Conservation (phyloP, 176 grass and related monocot species). For the Oryza brachyantha region DNA sequence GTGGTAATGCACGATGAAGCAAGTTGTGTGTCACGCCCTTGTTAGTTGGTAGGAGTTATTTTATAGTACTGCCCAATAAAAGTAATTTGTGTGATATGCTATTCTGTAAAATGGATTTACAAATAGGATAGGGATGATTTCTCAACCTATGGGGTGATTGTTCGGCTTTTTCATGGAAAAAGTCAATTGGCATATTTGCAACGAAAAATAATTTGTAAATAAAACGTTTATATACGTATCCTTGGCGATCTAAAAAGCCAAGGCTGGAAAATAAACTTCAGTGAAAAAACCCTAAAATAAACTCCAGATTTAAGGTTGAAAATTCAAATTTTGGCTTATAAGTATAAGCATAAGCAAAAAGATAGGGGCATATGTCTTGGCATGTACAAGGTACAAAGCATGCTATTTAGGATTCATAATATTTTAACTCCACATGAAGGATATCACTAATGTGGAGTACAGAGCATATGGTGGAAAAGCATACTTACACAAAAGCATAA, state of each 20-base stretch:
- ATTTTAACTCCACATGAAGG: not conserved
- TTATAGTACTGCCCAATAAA: not conserved
- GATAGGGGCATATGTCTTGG: no score
- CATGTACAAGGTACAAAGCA: not conserved
- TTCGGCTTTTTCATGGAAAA: no score
- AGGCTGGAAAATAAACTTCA: no score
- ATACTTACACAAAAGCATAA: not conserved
- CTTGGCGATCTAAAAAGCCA: no score
- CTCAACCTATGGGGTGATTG: no score
- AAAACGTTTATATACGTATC: no score
- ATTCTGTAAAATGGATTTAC: not conserved
- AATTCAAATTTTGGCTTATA: no score
- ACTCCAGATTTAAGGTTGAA: no score
- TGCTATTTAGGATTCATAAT: not conserved
- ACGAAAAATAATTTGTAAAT: no score
- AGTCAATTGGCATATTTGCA: no score
- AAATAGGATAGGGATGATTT: not conserved
- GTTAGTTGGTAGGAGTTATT: not conserved
- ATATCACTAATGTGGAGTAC: not conserved
- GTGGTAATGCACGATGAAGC: not conserved
- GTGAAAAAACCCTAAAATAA: no score
- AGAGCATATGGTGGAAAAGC: not conserved
- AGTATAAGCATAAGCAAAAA: no score
- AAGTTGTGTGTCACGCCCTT: not conserved
- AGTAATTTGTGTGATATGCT: not conserved